phyloP scores from a whole-genome alignment of 495 filamentous ascomycete genomes.

The Talaromyces borbonicus region DNA sequence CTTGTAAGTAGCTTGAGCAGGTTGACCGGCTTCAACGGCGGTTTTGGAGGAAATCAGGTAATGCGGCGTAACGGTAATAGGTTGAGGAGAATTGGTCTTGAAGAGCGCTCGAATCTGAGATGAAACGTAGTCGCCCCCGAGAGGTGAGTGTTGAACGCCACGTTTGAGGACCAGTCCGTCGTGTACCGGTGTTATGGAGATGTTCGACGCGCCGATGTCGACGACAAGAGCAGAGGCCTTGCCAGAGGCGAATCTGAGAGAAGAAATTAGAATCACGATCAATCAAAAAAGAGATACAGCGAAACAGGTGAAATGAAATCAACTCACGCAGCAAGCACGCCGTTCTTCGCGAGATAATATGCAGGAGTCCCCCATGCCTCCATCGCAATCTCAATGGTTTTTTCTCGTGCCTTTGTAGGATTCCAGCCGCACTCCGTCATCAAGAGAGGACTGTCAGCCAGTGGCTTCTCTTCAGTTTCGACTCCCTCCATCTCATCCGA shows the following conservation, averaged over 20 bases:
- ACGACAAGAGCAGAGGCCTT: conserved; percentile 87
- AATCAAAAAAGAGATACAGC: not conserved
- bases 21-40: conserved; percentile 77
- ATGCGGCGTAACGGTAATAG: conserved; percentile 71
- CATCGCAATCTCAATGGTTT: conserved; percentile 88
- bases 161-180: conserved; percentile 92
- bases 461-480: conserved; percentile 64
- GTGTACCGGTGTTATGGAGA: conserved; percentile 83
- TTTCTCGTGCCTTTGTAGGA: conserved; percentile 73
- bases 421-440: conserved; percentile 97
- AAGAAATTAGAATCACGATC: not conserved
- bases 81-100: conserved; percentile 57
- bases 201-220: conserved; percentile 85
- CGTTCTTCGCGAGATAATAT: conserved; percentile 73
- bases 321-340: conserved; percentile 54
- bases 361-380: conserved; percentile 91
- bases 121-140: conserved; percentile 84
- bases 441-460: conserved; percentile 81
- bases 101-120: conserved; percentile 77
- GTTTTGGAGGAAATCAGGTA: conserved; percentile 80
- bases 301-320: not conserved
- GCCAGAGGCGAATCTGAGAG: conserved; percentile 67
- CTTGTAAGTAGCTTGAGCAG: conserved; percentile 59
- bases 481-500: conserved; percentile 56
- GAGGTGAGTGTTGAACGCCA: conserved; percentile 68